Evolutionary conservation across 805 yeast species (phyloP), one percentile per base, ranked within the genome.

Genomic region (Candida ovalis): DNA sequence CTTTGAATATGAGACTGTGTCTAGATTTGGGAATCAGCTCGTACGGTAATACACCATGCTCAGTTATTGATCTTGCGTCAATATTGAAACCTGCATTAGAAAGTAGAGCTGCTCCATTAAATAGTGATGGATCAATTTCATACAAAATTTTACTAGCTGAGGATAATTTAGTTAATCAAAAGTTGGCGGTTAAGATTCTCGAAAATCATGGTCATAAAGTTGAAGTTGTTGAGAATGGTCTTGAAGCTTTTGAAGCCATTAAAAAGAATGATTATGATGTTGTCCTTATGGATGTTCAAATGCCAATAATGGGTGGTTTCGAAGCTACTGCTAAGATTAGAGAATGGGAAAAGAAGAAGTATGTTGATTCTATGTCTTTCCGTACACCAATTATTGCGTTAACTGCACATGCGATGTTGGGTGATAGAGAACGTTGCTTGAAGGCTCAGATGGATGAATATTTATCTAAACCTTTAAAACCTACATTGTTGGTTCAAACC

Each of bases 221-320:
- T 12, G 83, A 81, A 49, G 96, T 88, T 42, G 96, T 88, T 6
- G 92, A 86, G 63, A 88, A 88, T 66, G 96, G 96, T 15, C 73
- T 78, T 49, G 88, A 88, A 57, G 96, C 96, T 1, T 77, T 80
- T 55, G 88, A 87, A 50, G 91, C 90, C 1, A 81, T 87, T 40
- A 74, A 82, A 62, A 74, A 77, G 54, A 78, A 76, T 52, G 74
- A 76, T 42, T 88, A 83, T 63, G 96, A 88, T 62, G 91, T 86
- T 42, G 86, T 88, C 18, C 76, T 88, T 56, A 88, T 88, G 96
- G 96, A 88, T 70, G 96, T 88, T 40, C 96, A 88, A 66, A 88
- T 88, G 96, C 96, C 96, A 8, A 88, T 87, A 15, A 89, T 88
- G 94, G 96, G 96, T 25, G 96, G 96, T 0, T 88, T 88, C 64